Conservation (phyloP, 108 stramenopile genomes). For the Conticribra weissflogii region DNA sequence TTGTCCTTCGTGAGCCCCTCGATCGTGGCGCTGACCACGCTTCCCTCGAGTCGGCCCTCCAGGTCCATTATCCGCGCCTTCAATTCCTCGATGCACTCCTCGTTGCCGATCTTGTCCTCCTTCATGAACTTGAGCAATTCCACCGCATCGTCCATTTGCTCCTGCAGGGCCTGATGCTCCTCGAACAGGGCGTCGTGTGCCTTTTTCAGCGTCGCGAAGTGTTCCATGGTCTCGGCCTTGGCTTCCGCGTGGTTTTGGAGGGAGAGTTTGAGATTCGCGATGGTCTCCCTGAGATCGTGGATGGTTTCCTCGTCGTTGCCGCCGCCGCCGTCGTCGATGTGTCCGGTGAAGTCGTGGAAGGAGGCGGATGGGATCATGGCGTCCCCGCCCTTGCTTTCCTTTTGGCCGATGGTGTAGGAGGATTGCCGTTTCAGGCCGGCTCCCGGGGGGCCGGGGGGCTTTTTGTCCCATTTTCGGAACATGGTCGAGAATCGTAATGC, state of each 20-base stretch:
- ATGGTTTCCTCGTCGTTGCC: constrained; percentile 16
- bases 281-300: constrained; percentile 30
- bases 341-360: constrained; percentile 1
- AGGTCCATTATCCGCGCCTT: constrained; percentile 1
- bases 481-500: too few relatives aligned
- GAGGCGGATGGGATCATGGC: too few relatives aligned
- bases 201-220: constrained; percentile 23
- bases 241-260: constrained; percentile 32
- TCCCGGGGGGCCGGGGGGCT: too few relatives aligned
- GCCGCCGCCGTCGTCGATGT: background rate
- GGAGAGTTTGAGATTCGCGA: constrained; percentile 25
- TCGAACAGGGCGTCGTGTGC: constrained; percentile 32
- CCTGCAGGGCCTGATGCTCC: constrained; percentile 29
- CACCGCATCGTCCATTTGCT: constrained; percentile 50
- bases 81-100: constrained; percentile 20
- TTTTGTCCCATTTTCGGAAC: too few relatives aligned
- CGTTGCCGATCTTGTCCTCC: constrained; percentile 35
- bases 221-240: constrained; percentile 36
- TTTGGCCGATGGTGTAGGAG: too few relatives aligned
- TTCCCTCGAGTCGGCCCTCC: constrained; percentile 10
- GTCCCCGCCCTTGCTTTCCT: too few relatives aligned
- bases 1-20: constrained; percentile 35
- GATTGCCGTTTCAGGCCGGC: too few relatives aligned
- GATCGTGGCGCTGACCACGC: constrained; percentile 31
- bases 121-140: constrained; percentile 45